Conservation (phyloP, 352 stramenopile genomes). For the Globisporangium carolinianum region DNA sequence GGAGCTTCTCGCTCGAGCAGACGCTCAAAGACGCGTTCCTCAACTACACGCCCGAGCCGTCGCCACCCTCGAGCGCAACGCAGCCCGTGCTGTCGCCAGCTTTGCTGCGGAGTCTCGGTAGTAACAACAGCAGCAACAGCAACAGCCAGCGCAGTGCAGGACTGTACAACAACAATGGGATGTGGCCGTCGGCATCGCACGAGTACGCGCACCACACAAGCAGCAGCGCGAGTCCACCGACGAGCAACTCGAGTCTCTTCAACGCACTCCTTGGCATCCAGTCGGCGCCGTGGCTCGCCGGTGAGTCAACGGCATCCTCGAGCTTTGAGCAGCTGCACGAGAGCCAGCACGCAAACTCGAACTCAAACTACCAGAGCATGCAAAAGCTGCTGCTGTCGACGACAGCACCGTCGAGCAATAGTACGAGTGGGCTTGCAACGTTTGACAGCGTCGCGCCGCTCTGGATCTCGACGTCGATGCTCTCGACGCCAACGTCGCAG, state of each 20-base stretch:
- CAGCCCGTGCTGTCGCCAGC: background rate
- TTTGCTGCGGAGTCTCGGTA: background rate
- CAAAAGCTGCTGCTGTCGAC: constrained; percentile 5
- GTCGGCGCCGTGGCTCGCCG: constrained; percentile 1
- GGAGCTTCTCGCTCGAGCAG: constrained; percentile 12
- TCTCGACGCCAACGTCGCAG: constrained; percentile 11
- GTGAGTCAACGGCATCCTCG: background rate
- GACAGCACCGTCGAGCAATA: background rate
- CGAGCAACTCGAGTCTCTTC: constrained; percentile 6
- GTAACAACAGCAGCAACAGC: background rate
- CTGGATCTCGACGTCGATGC: constrained; percentile 16
- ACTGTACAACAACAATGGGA: no score
- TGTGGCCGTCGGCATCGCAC: background rate
- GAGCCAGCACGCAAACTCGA: no score
- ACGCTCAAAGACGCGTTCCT: constrained; percentile 24
- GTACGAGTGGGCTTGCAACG: background rate
- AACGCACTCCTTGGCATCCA: constrained; percentile 10
- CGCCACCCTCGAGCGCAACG: background rate
- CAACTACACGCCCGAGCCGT: constrained; percentile 16
- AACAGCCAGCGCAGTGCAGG: background rate
- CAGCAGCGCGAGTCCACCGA: background rate
- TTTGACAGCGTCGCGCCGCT: constrained; percentile 1
- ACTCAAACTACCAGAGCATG: constrained; percentile 1
- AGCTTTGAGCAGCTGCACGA: background rate
- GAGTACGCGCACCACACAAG: constrained; percentile 4